Evolutionary conservation across 805 yeast genomes (phyloP), one percentile per base, ranked within the genome.

Genomic region (Brettanomyces naardenensis): DNA sequence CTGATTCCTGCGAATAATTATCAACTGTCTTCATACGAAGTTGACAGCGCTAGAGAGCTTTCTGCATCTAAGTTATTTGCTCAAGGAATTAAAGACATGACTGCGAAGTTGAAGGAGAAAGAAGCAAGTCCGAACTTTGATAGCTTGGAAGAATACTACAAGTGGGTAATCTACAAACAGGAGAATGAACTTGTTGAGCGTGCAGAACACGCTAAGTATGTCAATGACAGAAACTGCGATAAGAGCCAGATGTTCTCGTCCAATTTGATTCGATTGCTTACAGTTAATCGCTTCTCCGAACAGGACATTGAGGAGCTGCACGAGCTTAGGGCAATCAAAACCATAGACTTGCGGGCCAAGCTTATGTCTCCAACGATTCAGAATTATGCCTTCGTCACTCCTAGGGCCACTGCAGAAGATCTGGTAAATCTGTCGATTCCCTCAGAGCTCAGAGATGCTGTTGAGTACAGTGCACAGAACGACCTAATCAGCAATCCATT

Each of bases 351-450:
- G 0, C 58, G 74, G 43, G 51, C 70, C 4, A 35, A 54, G 3
- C 31, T 43, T 0, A 64, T 78, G 66, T 55, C 61, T 7, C 76
- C 73, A 25, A 53, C 65, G 0, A 71, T 90, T 41, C 86, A 84
- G 31, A 77, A 80, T 43, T 92, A 69, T 59, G 85, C 95, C 0
- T 90, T 85, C 45, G 72, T 90, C 4, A 92, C 97, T 0, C 98
- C 99, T 0, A 66, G 78, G 3, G 95, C 76, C 4, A 94, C 88
- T 2, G 71, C 86, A 1, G 65, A 84, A 36, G 90, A 88, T 53
- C 68, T 80, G 71, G 68, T 74, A 34, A 74, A 77, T 31, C 58
- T 69, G 31, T 41, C 66, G 1, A 59, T 76, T n/a, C 68, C 80
- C 1, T 44, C 58, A 4, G 64, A 67, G 17, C 36, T 49, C 0